Evolutionary conservation across 2,329 filamentous ascomycete genomes (phyloP).

Genomic region (Ophiocordyceps sinensis): DNA sequence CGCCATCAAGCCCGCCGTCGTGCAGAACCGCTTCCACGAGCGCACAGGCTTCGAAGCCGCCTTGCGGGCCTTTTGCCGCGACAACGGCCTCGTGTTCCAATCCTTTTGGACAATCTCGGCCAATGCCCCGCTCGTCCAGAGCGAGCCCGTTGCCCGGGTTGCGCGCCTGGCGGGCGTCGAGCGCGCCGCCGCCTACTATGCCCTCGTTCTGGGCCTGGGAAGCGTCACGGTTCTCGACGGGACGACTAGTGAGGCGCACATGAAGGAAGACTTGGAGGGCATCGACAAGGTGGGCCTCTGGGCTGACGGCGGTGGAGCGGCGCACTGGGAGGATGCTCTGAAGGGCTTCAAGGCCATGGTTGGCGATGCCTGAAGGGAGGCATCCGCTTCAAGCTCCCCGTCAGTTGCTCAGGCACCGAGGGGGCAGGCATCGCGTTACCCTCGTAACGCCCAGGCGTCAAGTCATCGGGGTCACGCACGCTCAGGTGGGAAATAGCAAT

Average conservation of each 20-base stretch:
- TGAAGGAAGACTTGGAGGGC: constrained; percentile 33
- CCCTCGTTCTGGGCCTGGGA: constrained; percentile 31
- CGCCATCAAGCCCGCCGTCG: constrained; percentile 34
- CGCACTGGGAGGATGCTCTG: constrained; percentile 34
- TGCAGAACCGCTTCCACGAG: constrained; percentile 63
- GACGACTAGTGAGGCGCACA: constrained; percentile 29
- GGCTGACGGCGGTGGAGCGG: constrained; percentile 27
- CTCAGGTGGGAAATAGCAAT: too few species aligned
- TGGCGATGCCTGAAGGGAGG: constrained; percentile 6
- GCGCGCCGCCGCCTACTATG: constrained; percentile 28
- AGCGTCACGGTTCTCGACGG: constrained; percentile 29
- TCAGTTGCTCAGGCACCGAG: not conserved
- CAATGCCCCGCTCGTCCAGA: constrained; percentile 24
- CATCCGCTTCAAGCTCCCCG: not conserved
- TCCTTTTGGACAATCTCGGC: constrained; percentile 40
- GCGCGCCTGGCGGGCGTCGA: constrained; percentile 24
- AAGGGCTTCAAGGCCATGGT: constrained; percentile 28
- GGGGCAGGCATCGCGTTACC: not conserved
- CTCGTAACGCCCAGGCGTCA: not conserved
- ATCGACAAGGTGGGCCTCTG: constrained; percentile 24
- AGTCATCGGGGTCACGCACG: too few species aligned
- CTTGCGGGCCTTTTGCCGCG: constrained; percentile 38
- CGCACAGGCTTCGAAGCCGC: constrained; percentile 43
- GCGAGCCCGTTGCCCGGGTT: constrained; percentile 33
- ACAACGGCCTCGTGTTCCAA: constrained; percentile 30